Evolutionary conservation across 495 filamentous ascomycete species (phyloP), one percentile per base, ranked within the genome.

Genomic region (Aspergillus carlsbadensis): DNA sequence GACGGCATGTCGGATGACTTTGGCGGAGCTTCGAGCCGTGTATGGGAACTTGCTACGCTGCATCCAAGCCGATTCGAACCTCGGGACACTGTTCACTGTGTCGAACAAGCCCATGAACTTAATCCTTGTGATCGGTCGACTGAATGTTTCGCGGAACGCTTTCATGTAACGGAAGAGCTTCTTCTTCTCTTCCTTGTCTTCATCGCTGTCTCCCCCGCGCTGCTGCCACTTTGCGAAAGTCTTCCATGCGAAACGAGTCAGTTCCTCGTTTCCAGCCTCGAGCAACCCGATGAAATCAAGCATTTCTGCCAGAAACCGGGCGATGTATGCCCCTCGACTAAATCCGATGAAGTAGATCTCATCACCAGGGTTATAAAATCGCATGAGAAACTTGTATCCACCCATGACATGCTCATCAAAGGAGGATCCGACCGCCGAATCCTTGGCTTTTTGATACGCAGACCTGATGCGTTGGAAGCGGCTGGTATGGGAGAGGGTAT

Each of bases 51-150:
- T 91, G 57, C 79, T 87, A 26, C 90, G 79, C 61, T 91, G 81
- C 86, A 96, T 88, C 87, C 88, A 94, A 0, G 91, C 89, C 8
- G 85, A 82, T 69, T 96, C 91, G 54, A 94, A 93, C 5, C 81
- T 74, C 1, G 89, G 89, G 1, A 95, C 90, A 56, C 86, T 87
- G 65, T 95, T 95, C 42, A 95, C 90, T 0, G 73, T 73, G 56
- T 76, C 74, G 55, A 78, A 78, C 6, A 78, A 64, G 21, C 75
- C 75, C 75, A 78, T 74, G 53, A 78, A 78, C 29, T 59, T 67
- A 50, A 94, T 89, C 4, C 87, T 78, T 14, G 84, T 76, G 10
- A 92, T 86, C 0, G 90, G 90, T 0, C 91, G 80, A 46, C 86
- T 87, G 63, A 96, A 94, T 0, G 90, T 94, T 63, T 92, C 89